These are phyloP conservation scores for Dichomitus squalens DNA, from an alignment of 1,284 basidiomycete species.

Conservation along the genomic window DNA sequence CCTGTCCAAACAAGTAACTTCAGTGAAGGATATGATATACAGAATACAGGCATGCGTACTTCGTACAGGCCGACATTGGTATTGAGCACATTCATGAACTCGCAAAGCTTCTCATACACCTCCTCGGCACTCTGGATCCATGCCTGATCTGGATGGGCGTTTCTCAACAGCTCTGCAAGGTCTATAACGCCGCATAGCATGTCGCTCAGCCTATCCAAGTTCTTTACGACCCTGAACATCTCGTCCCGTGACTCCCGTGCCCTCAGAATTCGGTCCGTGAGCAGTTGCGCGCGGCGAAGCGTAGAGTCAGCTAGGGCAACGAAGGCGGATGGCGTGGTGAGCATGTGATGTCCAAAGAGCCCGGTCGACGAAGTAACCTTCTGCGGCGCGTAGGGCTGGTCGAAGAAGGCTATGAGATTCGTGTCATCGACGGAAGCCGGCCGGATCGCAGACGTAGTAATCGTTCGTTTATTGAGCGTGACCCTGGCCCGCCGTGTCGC, in stretches of 20 bases:
- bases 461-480: constrained; percentile 25
- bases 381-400: constrained; percentile 51
- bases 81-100: constrained; percentile 98
- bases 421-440: constrained; percentile 66
- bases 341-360: constrained; percentile 70
- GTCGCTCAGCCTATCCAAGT: constrained; percentile 93
- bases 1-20: constrained; percentile 40
- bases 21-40: background rate
- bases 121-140: constrained; percentile 88
- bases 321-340: constrained; percentile 65
- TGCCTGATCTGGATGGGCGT: constrained; percentile 84
- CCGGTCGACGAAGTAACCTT: constrained; percentile 54
- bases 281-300: constrained; percentile 67
- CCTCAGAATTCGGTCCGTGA: constrained; percentile 75
- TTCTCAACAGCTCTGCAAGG: constrained; percentile 91
- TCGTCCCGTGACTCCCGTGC: constrained; percentile 69
- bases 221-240: constrained; percentile 86
- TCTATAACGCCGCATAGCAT: constrained; percentile 96
- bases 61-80: constrained; percentile 93
- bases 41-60: constrained; percentile 47
- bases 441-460: constrained; percentile 40
- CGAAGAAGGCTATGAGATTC: constrained; percentile 70
- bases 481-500: constrained; percentile 24
- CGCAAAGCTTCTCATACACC: constrained; percentile 91
- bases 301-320: constrained; percentile 70